Base-by-base conservation (phyloP, 148 eudicot species). In the Camellia sinensis region DNA sequence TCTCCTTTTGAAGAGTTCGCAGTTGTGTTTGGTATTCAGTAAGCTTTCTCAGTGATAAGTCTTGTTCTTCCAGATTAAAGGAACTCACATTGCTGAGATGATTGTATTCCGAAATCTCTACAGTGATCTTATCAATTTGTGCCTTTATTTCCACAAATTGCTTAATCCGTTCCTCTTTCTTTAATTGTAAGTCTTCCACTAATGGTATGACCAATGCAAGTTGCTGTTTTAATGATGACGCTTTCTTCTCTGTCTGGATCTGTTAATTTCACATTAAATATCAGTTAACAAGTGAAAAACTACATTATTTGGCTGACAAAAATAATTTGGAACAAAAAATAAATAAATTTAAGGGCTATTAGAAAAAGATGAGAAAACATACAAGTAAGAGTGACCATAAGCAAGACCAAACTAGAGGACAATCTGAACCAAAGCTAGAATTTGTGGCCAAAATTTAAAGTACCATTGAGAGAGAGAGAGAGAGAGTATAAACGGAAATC, bases 1-100 rank as follows among this genome's bases (percentile, higher is more conserved):
- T 91, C 67, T 89, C 94, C 78, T 86, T 91, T 82, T 91, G 89
- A 19, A 91, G 91, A 50, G 86, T 77, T 68, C 77, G 87, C 48
- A 91, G 89, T 78, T 88, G 85, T 15, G 86, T 81, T 65, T 91
- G 87, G 69, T 85, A 88, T 66, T 91, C 91, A 4, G 79, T 79
- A 63, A 91, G 92, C 75, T 90, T 90, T 82, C 92, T 89, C 22
- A 84, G 67, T 48, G 94, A 91, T 45, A 91, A 79, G 78, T 89
- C 92, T 54, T 89, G 82, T 71, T 89, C 92, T 57, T 85, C 92
- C 63, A 85, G 69, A 81, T 72, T 80, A 45, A 82, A 71, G 67
- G 86, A 73, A 86, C 46, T 85, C 44, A 81, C 67, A 46, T 77
- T 81, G 70, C 72, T 73, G 60, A 83, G 75, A 71, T 84, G 80